phyloP scores from a whole-genome alignment of 2,329 filamentous ascomycete genomes.

The Onygenales sp. region DNA sequence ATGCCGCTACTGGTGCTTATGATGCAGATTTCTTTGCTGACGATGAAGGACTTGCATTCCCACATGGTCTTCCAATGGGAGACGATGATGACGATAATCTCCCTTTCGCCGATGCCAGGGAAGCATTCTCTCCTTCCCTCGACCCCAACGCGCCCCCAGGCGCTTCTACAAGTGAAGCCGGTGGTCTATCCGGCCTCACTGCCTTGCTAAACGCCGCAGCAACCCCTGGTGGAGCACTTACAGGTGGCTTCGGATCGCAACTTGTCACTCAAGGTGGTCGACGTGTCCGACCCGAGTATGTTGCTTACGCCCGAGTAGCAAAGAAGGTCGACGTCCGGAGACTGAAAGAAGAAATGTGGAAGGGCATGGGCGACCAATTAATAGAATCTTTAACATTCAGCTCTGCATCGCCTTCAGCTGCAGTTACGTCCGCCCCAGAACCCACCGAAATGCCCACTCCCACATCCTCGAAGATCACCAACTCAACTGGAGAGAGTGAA shows the following conservation, averaged over 20 bases:
- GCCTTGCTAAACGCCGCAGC: constrained; percentile 31
- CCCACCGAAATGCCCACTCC: constrained; percentile 12
- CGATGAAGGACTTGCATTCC: constrained; percentile 49
- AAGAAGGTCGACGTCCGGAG: constrained; percentile 59
- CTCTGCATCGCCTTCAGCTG: constrained; percentile 11
- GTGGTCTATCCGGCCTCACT: constrained; percentile 27
- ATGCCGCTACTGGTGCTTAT: constrained; percentile 65
- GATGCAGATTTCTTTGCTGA: constrained; percentile 92
- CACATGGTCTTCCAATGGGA: constrained; percentile 34
- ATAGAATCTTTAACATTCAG: constrained; percentile 25
- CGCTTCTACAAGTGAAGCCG: constrained; percentile 23
- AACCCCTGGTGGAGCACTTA: constrained; percentile 31
- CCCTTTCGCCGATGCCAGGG: constrained; percentile 40
- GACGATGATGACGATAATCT: constrained; percentile 39
- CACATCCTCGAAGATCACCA: constrained; percentile 27
- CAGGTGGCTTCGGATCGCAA: constrained; percentile 52
- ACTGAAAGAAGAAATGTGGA: constrained; percentile 58
- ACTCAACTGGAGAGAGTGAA: constrained; percentile 30
- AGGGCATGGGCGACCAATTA: constrained; percentile 45
- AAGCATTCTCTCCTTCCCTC: constrained; percentile 35
- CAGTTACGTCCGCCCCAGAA: constrained; percentile 4
- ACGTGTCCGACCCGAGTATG: constrained; percentile 53
- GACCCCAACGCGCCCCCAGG: constrained; percentile 23
- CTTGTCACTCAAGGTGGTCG: constrained; percentile 51
- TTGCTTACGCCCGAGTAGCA: constrained; percentile 55